Conservation (phyloP, 441 rosid species). For the Erodium texanum region DNA sequence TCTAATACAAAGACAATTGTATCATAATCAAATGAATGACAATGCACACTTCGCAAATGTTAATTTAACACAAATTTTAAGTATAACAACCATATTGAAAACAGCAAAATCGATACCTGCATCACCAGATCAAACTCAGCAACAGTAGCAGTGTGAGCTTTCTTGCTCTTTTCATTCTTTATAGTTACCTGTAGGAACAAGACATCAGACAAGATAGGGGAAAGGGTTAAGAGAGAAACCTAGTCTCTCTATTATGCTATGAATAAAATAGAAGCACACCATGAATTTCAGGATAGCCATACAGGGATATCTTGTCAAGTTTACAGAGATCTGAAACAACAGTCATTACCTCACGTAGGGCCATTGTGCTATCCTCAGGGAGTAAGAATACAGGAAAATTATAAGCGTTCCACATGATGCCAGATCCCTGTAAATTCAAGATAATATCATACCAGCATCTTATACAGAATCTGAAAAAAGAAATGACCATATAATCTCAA, state of each 20-base stretch:
- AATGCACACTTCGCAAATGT: neutral
- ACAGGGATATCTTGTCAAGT: neutral
- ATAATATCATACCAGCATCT: conserved; percentile 15
- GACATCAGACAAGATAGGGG: neutral
- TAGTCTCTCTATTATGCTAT: neutral
- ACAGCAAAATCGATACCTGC: conserved; percentile 61
- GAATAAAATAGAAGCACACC: neutral
- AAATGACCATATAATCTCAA: neutral
- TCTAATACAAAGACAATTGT: conserved; percentile 34
- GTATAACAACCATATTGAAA: conserved; percentile 5
- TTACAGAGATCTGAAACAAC: conserved; percentile 12
- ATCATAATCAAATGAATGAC: conserved; percentile 18
- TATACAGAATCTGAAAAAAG: conserved; percentile 6
- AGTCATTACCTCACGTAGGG: conserved; percentile 56
- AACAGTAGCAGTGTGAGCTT: conserved; percentile 46
- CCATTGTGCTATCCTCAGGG: conserved; percentile 49
- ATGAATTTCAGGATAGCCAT: neutral
- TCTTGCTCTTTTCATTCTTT: conserved; percentile 44
- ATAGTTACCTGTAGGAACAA: conserved; percentile 40
- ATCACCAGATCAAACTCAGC: conserved; percentile 90
- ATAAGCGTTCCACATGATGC: conserved; percentile 68
- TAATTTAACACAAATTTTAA: conserved; percentile 4
- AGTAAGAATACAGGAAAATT: conserved; percentile 83
- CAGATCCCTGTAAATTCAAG: conserved; percentile 68
- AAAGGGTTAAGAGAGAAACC: neutral